A percentile compares a stretch with the other conserved stretches of the same genome.
phyloP scores from a whole-genome alignment of 2,329 filamentous ascomycete genomes.

The Aspergillus intermedius region DNA sequence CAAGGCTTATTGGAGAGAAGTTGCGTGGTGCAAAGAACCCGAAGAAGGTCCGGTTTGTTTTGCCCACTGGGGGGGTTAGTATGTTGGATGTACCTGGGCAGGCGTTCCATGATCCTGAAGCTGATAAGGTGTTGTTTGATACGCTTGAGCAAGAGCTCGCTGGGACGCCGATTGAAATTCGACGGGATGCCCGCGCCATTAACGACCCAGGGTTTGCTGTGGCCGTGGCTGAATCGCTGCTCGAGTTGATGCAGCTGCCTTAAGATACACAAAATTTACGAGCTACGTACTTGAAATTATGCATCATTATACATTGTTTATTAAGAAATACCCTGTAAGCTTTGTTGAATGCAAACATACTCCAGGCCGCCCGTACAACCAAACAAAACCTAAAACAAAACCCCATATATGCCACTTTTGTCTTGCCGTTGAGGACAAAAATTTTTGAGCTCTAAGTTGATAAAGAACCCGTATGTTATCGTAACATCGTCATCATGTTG shows the following conservation, averaged over 20 bases:
- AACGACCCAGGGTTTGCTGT: constrained; percentile 27
- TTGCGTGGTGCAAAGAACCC: constrained; percentile 39
- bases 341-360: constrained; percentile 35
- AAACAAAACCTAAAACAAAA: constrained; percentile 19
- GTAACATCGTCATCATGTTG: constrained; percentile 57
- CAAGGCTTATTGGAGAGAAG: constrained; percentile 50
- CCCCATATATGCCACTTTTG: constrained; percentile 33
- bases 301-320: constrained; percentile 1
- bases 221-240: constrained; percentile 13
- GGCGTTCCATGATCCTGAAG: constrained; percentile 48
- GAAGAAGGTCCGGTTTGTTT: constrained; percentile 48
- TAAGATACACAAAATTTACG: background rate
- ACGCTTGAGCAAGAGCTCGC: constrained; percentile 45
- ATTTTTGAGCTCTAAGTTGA: constrained; percentile 43
- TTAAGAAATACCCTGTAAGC: constrained; percentile 10
- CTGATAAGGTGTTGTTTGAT: constrained; percentile 43
- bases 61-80: constrained; percentile 57
- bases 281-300: background rate
- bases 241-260: constrained; percentile 12
- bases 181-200: constrained; percentile 38
- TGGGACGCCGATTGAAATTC: constrained; percentile 44
- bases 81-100: constrained; percentile 50
- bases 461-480: constrained; percentile 45
- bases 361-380: constrained; percentile 25
- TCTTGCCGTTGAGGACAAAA: constrained; percentile 58